Percentiles rank a stretch among this genome's conserved stretches.
Evolutionary conservation across 176 grass and related monocot species (phyloP).

Genomic region (Hsuehochloa calcarea): DNA sequence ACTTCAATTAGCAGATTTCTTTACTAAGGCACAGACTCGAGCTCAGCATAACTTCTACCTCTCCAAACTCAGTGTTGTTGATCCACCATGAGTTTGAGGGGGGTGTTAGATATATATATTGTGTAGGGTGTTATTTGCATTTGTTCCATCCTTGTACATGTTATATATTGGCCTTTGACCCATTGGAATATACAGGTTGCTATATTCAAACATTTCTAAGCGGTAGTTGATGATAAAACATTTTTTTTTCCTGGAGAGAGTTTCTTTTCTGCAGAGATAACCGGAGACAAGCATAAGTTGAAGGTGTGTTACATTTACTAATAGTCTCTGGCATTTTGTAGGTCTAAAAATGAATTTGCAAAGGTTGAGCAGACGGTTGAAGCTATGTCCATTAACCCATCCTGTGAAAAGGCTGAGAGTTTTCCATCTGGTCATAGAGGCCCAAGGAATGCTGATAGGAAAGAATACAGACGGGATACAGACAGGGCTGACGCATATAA

Average conservation of each 20-base stretch:
- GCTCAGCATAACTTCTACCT: no score
- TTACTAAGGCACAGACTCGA: no score
- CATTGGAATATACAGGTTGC: no score
- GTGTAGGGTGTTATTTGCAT: no score
- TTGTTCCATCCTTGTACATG: no score
- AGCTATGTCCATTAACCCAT: conserved; percentile 36
- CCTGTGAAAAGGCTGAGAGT: conserved; percentile 51
- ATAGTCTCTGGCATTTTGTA: conserved; percentile 25
- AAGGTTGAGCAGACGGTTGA: conserved; percentile 67
- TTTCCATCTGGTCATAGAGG: conserved; percentile 56
- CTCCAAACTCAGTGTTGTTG: no score
- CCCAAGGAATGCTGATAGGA: conserved; percentile 59
- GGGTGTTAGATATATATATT: no score
- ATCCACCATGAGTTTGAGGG: no score
- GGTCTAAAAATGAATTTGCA: conserved; percentile 68
- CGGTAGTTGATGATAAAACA: background rate
- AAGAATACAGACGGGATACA: conserved; percentile 45
- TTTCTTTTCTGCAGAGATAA: background rate
- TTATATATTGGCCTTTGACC: no score
- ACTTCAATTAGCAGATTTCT: no score
- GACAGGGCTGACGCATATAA: conserved; percentile 52
- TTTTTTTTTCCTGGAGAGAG: background rate
- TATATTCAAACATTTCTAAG: no score
- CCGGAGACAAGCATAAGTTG: background rate
- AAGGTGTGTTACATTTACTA: background rate